Percentiles rank a stretch among this genome's conserved stretches.
Evolutionary conservation across 805 yeast species (phyloP).

Genomic region (Tetrapisispora namnaoensis): DNA sequence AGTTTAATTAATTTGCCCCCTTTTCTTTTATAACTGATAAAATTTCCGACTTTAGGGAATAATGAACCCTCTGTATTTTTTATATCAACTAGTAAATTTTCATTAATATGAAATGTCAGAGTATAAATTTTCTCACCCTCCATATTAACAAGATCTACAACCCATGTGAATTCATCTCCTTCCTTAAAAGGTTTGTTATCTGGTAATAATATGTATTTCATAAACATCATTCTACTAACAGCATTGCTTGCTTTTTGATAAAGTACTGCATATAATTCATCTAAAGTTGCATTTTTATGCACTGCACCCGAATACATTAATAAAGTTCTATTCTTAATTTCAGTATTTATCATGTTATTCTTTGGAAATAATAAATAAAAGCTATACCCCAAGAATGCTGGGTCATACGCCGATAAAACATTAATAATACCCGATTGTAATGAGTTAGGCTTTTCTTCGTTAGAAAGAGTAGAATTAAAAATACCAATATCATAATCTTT

Average conservation of each 20-base stretch:
- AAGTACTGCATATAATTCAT: background rate
- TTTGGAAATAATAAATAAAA: slow-evolving; percentile 17
- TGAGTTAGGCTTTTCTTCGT: background rate
- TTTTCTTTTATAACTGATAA: slow-evolving; percentile 5
- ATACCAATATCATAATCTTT: background rate
- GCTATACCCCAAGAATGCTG: slow-evolving; percentile 21
- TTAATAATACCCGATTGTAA: slow-evolving; percentile 4
- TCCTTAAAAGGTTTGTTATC: slow-evolving; percentile 8
- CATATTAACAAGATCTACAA: slow-evolving; percentile 24
- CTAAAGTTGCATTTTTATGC: background rate
- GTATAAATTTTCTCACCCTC: slow-evolving; percentile 17
- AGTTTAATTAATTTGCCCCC: background rate
- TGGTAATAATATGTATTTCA: slow-evolving; percentile 12
- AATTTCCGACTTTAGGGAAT: slow-evolving; percentile 7
- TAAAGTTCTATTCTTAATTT: background rate
- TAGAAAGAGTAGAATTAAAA: background rate
- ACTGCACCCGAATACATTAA: slow-evolving; percentile 3
- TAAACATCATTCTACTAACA: slow-evolving; percentile 13
- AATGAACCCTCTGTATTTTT: background rate
- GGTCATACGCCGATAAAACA: slow-evolving; percentile 14
- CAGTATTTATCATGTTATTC: background rate
- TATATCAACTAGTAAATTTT: background rate
- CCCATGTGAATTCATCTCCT: slow-evolving; percentile 27
- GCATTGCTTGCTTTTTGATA: slow-evolving; percentile 15
- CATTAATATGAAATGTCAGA: slow-evolving; percentile 6